Conservation (phyloP, 2,329 filamentous ascomycete genomes). For the Microthyrium microscopicum region DNA sequence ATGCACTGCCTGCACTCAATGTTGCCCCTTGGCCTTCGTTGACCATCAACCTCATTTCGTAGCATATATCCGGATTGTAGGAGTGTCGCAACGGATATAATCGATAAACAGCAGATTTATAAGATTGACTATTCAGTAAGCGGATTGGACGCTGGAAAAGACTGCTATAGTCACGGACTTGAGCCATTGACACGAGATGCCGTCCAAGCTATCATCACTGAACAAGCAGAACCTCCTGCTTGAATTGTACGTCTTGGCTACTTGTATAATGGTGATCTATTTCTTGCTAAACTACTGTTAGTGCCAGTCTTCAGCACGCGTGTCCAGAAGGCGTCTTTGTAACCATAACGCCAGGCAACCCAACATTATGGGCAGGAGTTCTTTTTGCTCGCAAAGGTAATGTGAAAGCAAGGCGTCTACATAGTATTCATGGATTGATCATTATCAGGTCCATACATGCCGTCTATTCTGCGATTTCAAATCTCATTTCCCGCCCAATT, state of each 20-base stretch:
- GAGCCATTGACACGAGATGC: too few species aligned
- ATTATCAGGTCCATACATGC: conserved; percentile 65
- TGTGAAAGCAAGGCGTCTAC: not conserved
- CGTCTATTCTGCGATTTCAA: conserved; percentile 75
- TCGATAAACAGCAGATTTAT: too few species aligned
- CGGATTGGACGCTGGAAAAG: too few species aligned
- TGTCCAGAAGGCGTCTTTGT: conserved; percentile 80
- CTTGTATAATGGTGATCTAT: conserved; percentile 1
- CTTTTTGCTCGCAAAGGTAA: conserved; percentile 79
- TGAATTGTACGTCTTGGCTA: conserved; percentile 50
- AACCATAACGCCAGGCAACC: conserved; percentile 64
- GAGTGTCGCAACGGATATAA: too few species aligned
- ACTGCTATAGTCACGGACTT: too few species aligned
- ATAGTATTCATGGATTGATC: not conserved
- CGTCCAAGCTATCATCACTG: conserved; percentile 27
- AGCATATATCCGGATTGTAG: too few species aligned
- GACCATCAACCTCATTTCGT: too few species aligned
- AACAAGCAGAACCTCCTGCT: conserved; percentile 61
- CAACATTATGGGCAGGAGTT: conserved; percentile 74
- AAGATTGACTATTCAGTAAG: too few species aligned
- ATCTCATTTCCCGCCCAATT: conserved; percentile 74
- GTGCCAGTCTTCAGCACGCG: conserved; percentile 62
- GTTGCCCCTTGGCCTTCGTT: too few species aligned
- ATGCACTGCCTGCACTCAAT: too few species aligned
- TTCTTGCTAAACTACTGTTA: too few species aligned